A percentile compares a stretch with the other conserved stretches of the same genome.
Evolutionary conservation across 2,329 filamentous ascomycete genomes (phyloP).

Genomic region (Pyrenophora tritici-repentis): DNA sequence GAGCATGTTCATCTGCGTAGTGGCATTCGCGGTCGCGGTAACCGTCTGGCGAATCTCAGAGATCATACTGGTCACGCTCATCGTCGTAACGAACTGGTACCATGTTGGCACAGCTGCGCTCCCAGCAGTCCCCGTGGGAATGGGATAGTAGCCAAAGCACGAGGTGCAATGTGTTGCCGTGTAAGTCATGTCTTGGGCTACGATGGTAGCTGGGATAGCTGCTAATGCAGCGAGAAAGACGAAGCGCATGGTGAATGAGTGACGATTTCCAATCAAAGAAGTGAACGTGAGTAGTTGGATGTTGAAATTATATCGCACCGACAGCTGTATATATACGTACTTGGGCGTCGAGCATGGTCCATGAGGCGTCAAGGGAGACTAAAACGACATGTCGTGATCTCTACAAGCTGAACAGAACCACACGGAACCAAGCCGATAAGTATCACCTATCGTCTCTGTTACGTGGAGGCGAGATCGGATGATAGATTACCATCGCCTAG

Average conservation of each 20-base stretch:
- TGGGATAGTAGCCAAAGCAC: conserved; percentile 17
- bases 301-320: not conserved
- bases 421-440: not conserved
- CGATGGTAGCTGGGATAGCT: not conserved
- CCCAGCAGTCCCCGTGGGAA: conserved; percentile 12
- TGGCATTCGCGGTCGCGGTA: conserved; percentile 17
- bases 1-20: conserved; percentile 18
- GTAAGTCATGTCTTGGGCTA: conserved; percentile 6
- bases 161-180: conserved; percentile 22
- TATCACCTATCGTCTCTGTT: no score
- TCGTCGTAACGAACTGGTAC: conserved; percentile 15
- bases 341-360: not conserved
- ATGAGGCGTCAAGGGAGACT: conserved; percentile 12
- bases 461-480: no score
- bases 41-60: not conserved
- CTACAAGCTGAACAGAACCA: conserved; percentile 7
- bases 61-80: conserved; percentile 15
- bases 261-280: not conserved
- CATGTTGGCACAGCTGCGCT: conserved; percentile 12
- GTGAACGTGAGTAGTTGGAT: not conserved
- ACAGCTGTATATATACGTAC: conserved; percentile 7
- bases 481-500: no score
- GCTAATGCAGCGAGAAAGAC: not conserved
- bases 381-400: not conserved
- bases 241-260: not conserved